Percentiles rank a stretch among this genome's conserved stretches.
Evolutionary conservation across 305 asterid genomes (phyloP).

Genomic region (Lippia alba): DNA sequence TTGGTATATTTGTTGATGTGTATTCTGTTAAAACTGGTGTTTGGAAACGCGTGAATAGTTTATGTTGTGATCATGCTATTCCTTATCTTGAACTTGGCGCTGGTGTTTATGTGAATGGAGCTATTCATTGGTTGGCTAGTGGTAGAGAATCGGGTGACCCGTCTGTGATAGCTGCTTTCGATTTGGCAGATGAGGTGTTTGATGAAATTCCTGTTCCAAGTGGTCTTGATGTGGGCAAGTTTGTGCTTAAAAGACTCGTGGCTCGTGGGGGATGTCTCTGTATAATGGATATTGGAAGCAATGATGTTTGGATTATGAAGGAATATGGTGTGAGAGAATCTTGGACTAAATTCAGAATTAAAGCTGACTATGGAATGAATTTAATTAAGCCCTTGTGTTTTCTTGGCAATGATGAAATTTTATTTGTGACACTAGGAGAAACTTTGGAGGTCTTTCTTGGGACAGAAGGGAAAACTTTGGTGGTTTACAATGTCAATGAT

Average conservation of each 20-base stretch:
- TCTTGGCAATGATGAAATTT: conserved; percentile 43
- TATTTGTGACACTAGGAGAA: conserved; percentile 30
- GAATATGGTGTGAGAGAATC: conserved; percentile 51
- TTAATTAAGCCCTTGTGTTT: conserved; percentile 39
- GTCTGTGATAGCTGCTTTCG: conserved; percentile 49
- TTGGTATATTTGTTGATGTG: conserved; percentile 49
- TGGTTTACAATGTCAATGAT: conserved; percentile 31
- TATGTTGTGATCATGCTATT: conserved; percentile 50
- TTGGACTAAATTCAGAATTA: conserved; percentile 39
- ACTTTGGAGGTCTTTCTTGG: conserved; percentile 25
- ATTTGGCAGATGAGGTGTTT: conserved; percentile 42
- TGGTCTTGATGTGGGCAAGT: conserved; percentile 21
- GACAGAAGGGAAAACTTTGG: conserved; percentile 30
- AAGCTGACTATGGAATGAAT: conserved; percentile 6
- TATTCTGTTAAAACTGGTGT: conserved; percentile 40
- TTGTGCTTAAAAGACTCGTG: conserved; percentile 33
- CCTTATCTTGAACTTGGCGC: conserved; percentile 17
- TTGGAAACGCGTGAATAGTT: conserved; percentile 53
- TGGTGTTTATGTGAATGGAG: conserved; percentile 51
- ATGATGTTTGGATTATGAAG: conserved; percentile 57
- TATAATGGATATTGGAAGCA: conserved; percentile 27
- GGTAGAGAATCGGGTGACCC: not conserved
- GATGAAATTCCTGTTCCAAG: conserved; percentile 45
- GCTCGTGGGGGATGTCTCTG: conserved; percentile 52
- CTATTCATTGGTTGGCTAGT: conserved; percentile 58